These are phyloP conservation scores for Gynochthodes officinalis DNA, from an alignment of 257 asterid species.

Conservation along the genomic window DNA sequence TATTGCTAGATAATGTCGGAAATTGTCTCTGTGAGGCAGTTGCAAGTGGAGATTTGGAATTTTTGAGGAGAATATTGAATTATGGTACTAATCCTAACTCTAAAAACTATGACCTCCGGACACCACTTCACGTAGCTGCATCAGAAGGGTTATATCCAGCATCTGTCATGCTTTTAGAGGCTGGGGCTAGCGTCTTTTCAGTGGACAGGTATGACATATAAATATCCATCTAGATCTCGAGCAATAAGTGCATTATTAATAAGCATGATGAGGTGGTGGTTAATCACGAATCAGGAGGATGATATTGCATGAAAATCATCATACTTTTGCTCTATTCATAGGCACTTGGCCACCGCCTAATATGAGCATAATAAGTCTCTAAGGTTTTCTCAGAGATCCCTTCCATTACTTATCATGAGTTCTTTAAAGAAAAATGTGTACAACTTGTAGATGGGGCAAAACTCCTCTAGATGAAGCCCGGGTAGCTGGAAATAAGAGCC, in stretches of 20 bases:
- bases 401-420: not conserved
- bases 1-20: constrained; percentile 46
- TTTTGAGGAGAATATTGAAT: constrained; percentile 40
- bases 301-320: too few relatives aligned
- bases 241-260: too few relatives aligned
- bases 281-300: too few relatives aligned
- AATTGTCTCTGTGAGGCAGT: constrained; percentile 54
- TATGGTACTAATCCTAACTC: constrained; percentile 66
- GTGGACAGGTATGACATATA: constrained; percentile 48
- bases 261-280: too few relatives aligned
- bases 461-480: constrained; percentile 73
- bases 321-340: too few relatives aligned
- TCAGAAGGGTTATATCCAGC: constrained; percentile 50
- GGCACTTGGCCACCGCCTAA: too few relatives aligned
- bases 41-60: constrained; percentile 40
- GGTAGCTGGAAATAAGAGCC: constrained; percentile 43
- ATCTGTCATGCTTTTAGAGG: constrained; percentile 44
- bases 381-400: not conserved
- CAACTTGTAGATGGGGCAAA: constrained; percentile 58
- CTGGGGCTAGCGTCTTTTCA: constrained; percentile 60
- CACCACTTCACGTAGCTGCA: constrained; percentile 72
- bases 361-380: too few relatives aligned
- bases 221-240: not conserved
- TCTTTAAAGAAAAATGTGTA: not conserved
- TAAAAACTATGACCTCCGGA: constrained; percentile 55